A percentile compares a stretch with the other conserved stretches of the same genome.
These are phyloP conservation scores for Fraxinus greggii DNA, from an alignment of 305 asterid species.

Conservation along the genomic window DNA sequence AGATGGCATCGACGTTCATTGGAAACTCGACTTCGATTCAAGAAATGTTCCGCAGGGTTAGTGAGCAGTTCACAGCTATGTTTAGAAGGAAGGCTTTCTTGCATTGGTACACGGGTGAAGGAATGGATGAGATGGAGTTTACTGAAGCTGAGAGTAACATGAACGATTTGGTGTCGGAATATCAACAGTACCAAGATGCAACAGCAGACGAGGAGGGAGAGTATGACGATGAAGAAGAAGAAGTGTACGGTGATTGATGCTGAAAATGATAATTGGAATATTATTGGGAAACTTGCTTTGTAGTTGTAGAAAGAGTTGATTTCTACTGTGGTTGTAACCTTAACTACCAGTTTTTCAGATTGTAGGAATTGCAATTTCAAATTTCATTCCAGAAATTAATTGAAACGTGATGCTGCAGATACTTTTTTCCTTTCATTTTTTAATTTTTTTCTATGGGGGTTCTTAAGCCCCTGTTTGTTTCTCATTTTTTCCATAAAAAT, in stretches of 20 bases:
- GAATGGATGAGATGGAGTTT: conserved; percentile 53
- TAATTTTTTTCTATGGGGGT: neutral
- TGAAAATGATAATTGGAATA: neutral
- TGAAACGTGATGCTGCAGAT: neutral
- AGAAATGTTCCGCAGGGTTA: neutral
- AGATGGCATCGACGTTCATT: neutral
- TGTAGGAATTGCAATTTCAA: neutral
- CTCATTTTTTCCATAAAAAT: too few relatives aligned
- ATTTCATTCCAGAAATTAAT: neutral
- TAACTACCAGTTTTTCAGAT: neutral
- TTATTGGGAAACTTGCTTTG: neutral
- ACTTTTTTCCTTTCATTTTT: neutral
- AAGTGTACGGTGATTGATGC: neutral
- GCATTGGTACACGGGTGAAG: conserved; percentile 51
- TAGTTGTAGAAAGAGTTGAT: neutral
- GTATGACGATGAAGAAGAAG: neutral
- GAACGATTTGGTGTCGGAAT: conserved; percentile 22
- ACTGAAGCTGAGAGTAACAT: conserved; percentile 46
- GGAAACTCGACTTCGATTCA: neutral
- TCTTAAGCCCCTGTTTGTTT: too few relatives aligned
- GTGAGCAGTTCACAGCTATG: neutral
- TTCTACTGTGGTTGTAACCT: neutral
- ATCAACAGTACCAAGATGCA: neutral
- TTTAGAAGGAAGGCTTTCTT: conserved; percentile 37
- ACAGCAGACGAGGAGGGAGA: neutral